Evolutionary conservation across 2,329 filamentous ascomycete genomes (phyloP).

Genomic region (Teratosphaeria nubilosa): DNA sequence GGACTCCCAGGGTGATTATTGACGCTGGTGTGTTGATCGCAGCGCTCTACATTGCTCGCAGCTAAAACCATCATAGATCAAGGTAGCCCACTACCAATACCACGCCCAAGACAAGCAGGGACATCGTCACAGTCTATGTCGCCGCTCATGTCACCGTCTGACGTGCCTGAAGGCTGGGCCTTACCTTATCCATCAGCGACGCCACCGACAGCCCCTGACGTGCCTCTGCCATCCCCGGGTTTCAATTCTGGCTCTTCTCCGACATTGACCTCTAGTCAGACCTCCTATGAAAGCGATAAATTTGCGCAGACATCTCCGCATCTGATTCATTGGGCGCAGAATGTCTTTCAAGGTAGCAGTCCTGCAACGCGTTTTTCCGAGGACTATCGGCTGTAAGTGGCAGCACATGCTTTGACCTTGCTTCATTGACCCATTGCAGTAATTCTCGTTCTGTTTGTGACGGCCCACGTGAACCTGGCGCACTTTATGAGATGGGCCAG

Average conservation of each 20-base stretch:
- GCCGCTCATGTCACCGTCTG: slow-evolving; percentile 9
- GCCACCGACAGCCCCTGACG: slow-evolving; percentile 27
- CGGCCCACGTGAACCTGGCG: slow-evolving; percentile 9
- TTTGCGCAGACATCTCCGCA: slow-evolving; percentile 6
- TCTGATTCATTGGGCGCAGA: slow-evolving; percentile 32
- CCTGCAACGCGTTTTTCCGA: slow-evolving; percentile 27
- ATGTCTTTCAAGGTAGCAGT: slow-evolving; percentile 34
- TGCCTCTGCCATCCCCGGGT: slow-evolving; percentile 30
- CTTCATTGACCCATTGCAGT: slow-evolving; percentile 3
- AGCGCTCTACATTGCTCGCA: background rate
- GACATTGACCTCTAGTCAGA: slow-evolving; percentile 27
- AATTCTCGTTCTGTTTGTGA: slow-evolving; percentile 14
- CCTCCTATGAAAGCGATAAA: slow-evolving; percentile 17
- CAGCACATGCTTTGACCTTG: background rate
- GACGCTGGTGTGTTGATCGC: slow-evolving; percentile 2
- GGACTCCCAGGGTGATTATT: background rate
- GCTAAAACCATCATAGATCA: background rate
- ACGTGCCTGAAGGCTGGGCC: slow-evolving; percentile 8
- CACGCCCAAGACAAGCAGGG: background rate
- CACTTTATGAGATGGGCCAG: slow-evolving; percentile 13
- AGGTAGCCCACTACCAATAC: background rate
- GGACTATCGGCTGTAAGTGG: slow-evolving; percentile 9
- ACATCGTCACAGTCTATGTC: background rate
- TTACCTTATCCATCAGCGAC: slow-evolving; percentile 2
- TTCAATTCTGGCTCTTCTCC: slow-evolving; percentile 34